Percentiles rank a stretch among this genome's conserved stretches.
These are phyloP conservation scores for Helminthosporium solani DNA, from an alignment of 2,329 filamentous ascomycete species.

Conservation along the genomic window DNA sequence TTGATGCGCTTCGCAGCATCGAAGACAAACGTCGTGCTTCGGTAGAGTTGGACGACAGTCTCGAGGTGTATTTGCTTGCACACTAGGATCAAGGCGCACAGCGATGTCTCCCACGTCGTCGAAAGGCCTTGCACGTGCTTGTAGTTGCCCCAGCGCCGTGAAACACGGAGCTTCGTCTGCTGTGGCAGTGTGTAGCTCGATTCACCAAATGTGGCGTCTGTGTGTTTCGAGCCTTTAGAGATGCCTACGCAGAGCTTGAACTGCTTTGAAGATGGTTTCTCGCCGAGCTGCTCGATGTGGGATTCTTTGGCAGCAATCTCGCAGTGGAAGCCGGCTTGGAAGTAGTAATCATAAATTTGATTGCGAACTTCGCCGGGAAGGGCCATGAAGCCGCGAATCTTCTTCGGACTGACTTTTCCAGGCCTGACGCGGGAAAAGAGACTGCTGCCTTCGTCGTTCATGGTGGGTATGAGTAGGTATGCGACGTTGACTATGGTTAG, in stretches of 20 bases:
- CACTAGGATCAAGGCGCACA: slow-evolving; percentile 30
- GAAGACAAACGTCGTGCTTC: slow-evolving; percentile 32
- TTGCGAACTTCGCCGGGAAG: slow-evolving; percentile 54
- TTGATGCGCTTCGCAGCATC: slow-evolving; percentile 25
- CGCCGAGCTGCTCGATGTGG: slow-evolving; percentile 7
- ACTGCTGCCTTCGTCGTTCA: slow-evolving; percentile 11
- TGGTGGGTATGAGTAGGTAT: slow-evolving; percentile 3
- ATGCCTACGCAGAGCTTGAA: slow-evolving; percentile 17
- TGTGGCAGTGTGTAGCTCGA: not conserved
- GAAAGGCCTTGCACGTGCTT: slow-evolving; percentile 16
- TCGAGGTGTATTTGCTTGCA: slow-evolving; percentile 34
- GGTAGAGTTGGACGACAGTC: slow-evolving; percentile 29
- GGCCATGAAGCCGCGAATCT: slow-evolving; percentile 30
- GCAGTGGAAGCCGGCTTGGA: slow-evolving; percentile 25
- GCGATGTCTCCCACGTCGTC: slow-evolving; percentile 31
- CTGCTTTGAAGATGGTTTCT: slow-evolving; percentile 3
- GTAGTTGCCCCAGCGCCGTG: slow-evolving; percentile 20
- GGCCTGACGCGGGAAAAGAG: slow-evolving; percentile 17
- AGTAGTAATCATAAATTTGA: slow-evolving; percentile 48
- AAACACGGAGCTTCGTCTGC: slow-evolving; percentile 16
- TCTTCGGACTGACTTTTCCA: slow-evolving; percentile 9
- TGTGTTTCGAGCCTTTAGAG: not conserved
- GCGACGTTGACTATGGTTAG: too few species aligned
- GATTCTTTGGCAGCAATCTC: slow-evolving; percentile 24
- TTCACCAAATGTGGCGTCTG: not conserved